Conservation (phyloP, 495 filamentous ascomycete species). For the Chaetomium tenue region DNA sequence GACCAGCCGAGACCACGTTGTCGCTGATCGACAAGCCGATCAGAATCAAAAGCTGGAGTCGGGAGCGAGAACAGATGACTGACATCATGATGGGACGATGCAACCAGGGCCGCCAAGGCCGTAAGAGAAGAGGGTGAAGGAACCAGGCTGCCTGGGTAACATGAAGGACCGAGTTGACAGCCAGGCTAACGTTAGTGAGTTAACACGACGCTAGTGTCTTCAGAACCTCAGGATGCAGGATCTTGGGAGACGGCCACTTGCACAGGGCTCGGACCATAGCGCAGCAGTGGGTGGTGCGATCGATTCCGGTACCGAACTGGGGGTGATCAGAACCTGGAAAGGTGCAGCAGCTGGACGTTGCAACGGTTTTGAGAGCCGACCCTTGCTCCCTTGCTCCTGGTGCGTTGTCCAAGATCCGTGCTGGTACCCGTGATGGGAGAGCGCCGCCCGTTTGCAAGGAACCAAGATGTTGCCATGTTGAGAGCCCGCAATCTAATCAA, state of each 20-base stretch:
- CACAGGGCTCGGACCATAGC: conserved; percentile 10
- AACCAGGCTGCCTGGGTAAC: background rate
- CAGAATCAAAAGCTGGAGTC: background rate
- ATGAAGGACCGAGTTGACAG: conserved; percentile 5
- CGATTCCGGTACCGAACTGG: conserved; percentile 27
- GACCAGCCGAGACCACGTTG: background rate
- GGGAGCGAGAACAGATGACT: conserved; percentile 4
- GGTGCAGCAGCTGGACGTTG: background rate
- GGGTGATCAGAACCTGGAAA: conserved; percentile 22
- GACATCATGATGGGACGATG: conserved; percentile 10
- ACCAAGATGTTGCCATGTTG: background rate
- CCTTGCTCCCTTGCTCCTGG: background rate
- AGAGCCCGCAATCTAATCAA: conserved; percentile 1
- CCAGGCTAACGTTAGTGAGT: background rate
- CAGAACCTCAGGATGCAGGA: conserved; percentile 27
- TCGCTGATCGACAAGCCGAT: background rate
- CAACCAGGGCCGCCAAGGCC: background rate
- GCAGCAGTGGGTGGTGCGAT: conserved; percentile 16
- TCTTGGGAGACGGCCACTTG: conserved; percentile 20
- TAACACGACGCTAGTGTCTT: background rate
- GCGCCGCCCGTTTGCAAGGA: background rate
- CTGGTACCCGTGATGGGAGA: conserved; percentile 5
- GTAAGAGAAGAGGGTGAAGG: background rate
- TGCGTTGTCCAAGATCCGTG: background rate
- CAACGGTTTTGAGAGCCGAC: conserved; percentile 16